phyloP scores from a whole-genome alignment of 768 basidiomycete genomes.

The Coprinellus micaceus region DNA sequence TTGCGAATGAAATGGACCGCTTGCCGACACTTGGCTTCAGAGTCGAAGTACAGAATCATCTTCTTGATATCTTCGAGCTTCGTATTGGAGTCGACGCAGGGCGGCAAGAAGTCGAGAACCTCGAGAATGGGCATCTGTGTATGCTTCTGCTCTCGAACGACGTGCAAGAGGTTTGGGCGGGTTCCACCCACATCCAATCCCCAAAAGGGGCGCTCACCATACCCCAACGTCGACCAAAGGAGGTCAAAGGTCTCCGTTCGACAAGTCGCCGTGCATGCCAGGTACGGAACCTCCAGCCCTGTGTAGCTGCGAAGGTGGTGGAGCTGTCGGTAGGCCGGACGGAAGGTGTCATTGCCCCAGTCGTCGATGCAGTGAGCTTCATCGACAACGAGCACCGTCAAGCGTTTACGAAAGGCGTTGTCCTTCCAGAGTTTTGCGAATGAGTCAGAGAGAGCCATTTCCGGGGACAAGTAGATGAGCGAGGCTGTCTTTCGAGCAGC shows the following conservation, averaged over 20 bases:
- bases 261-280: conserved; percentile 26
- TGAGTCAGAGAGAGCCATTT: conserved; percentile 23
- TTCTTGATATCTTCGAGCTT: conserved; percentile 13
- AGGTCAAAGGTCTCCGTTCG: conserved; percentile 21
- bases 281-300: conserved; percentile 24
- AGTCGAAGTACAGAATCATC: conserved; percentile 20
- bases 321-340: conserved; percentile 22
- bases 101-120: conserved; percentile 17
- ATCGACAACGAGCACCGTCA: conserved; percentile 16
- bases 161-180: conserved; percentile 20
- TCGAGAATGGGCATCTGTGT: conserved; percentile 10
- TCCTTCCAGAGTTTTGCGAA: conserved; percentile 28
- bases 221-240: conserved; percentile 23
- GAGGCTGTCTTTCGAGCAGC: conserved; percentile 7
- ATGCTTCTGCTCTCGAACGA: background rate
- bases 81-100: conserved; percentile 7
- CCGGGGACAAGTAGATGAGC: conserved; percentile 22
- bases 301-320: conserved; percentile 19
- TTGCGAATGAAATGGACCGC: conserved; percentile 16
- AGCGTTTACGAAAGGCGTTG: background rate
- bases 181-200: conserved; percentile 26
- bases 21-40: conserved; percentile 9
- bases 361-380: conserved; percentile 32
- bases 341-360: conserved; percentile 27
- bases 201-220: conserved; percentile 30